phyloP scores from a whole-genome alignment of 345 rosid genomes.

The Gynandropsis gynandra region DNA sequence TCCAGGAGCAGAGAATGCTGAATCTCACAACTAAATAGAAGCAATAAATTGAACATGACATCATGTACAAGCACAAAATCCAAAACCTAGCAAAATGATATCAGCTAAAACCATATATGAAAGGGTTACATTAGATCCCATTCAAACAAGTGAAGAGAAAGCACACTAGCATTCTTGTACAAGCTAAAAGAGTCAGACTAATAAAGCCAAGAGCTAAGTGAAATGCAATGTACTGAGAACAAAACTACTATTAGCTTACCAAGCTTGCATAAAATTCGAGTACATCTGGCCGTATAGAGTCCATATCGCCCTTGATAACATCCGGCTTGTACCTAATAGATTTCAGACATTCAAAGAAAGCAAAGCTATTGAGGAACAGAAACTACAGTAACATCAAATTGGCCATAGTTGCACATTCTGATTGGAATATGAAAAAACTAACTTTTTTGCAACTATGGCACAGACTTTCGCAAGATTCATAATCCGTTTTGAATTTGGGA shows the following conservation, averaged over 20 bases:
- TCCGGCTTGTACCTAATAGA: slow-evolving; percentile 65
- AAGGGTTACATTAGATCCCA: no score
- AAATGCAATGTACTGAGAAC: background rate
- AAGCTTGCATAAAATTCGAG: slow-evolving; percentile 46
- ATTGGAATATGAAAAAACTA: no score
- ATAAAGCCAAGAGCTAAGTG: background rate
- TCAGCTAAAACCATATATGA: background rate
- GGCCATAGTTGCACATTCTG: no score
- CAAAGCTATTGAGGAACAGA: no score
- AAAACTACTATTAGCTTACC: slow-evolving; percentile 32
- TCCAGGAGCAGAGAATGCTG: background rate
- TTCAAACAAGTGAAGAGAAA: no score
- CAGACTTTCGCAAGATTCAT: no score
- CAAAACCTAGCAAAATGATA: background rate
- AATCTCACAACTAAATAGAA: background rate
- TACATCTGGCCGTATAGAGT: slow-evolving; percentile 66
- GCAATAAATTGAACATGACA: background rate
- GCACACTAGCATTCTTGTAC: no score
- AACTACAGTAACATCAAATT: no score
- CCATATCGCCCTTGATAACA: slow-evolving; percentile 94
- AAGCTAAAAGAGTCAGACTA: no score
- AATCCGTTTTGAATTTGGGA: no score
- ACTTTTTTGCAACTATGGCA: no score
- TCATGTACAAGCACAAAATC: background rate
- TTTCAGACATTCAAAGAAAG: slow-evolving; percentile 5